Base-by-base conservation (phyloP, 371 early-diverging fungal species). In the Mortierella sp. region DNA sequence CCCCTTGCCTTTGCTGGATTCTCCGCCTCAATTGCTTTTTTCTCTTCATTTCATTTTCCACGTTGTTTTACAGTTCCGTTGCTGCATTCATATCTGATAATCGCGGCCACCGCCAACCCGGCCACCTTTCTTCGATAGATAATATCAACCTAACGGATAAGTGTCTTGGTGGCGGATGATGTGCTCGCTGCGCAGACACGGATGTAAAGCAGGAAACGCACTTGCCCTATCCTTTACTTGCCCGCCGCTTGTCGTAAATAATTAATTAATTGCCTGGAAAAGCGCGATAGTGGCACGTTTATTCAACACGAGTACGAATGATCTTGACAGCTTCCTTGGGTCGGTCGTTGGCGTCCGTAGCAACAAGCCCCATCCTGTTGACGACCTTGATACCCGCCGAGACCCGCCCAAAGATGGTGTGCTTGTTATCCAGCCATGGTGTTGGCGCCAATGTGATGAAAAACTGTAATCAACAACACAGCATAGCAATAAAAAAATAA, bases 371-470 rank as follows among this genome's bases (percentile, higher is more conserved):
- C 92, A 95, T 91, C 77, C 93, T 87, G 77, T 93, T 91, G 28
- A 95, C 92, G 10, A 94, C 90, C 69, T 91, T 92, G 89, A 95
- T 92, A 1, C 95, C 95, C 44, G 90, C 85, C 31, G 89, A 90
- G 24, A 94, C 92, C 43, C 95, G 88, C 40, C 94, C 95, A 84
- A 95, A 95, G 73, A 95, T 95, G 9, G 94, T 91, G 73, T 95
- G 95, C 78, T 95, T 91, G 89, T 95, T 94, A 89, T 97, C 96
- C 21, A 97, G 89, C 93, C 95, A 95, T 43, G 91, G 92, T 9
- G 93, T 93, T 28, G 93, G 93, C 6, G 91, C 92, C 81, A 95
- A 83, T 19, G 93, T 90, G 48, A 93, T 93, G 69, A 93, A 93
- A 75, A 94, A 93, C 91, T 93, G 83, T 31, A 34, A 31, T n/a